Evolutionary conservation across 495 filamentous ascomycete species (phyloP).

Genomic region (Penicillium chermesinum): DNA sequence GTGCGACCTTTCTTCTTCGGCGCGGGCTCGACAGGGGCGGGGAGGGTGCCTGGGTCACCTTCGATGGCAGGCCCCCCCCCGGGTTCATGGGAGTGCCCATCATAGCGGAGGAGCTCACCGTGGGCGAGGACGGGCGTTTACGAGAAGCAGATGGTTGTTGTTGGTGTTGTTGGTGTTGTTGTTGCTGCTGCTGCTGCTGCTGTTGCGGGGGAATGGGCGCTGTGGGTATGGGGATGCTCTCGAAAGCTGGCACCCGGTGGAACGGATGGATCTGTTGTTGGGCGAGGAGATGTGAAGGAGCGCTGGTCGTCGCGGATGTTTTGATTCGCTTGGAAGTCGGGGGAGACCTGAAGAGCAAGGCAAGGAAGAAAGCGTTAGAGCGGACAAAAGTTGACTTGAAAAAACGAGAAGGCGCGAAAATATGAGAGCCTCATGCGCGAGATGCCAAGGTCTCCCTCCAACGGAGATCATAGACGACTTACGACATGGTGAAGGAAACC

Average conservation of each 20-base stretch:
- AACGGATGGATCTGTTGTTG: constrained; percentile 44
- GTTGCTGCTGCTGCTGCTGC: constrained; percentile 5
- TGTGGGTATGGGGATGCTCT: constrained; percentile 39
- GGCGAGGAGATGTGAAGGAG: constrained; percentile 37
- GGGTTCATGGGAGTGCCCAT: constrained; percentile 28
- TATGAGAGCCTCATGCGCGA: constrained; percentile 13
- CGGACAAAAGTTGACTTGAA: constrained; percentile 3
- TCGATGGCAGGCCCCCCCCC: constrained; percentile 22
- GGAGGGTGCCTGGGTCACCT: constrained; percentile 27
- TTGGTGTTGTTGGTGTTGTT: constrained; percentile 9
- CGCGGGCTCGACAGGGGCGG: constrained; percentile 40
- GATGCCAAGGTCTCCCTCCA: constrained; percentile 24
- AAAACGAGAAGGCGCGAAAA: constrained; percentile 4
- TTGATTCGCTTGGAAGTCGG: constrained; percentile 44
- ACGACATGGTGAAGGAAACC: constrained; percentile 47
- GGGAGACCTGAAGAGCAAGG: constrained; percentile 27
- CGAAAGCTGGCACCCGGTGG: constrained; percentile 33
- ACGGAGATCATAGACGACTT: constrained; percentile 41
- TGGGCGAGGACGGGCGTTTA: constrained; percentile 44
- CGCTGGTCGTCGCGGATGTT: constrained; percentile 32
- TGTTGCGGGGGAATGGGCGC: constrained; percentile 27
- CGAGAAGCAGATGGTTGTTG: constrained; percentile 29
- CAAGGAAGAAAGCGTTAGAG: constrained; percentile 2
- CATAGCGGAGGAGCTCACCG: constrained; percentile 29
- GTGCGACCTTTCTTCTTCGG: constrained; percentile 88